Base-by-base conservation (phyloP, 208 protist genomes). In the Tritrichomonas foetus region DNA sequence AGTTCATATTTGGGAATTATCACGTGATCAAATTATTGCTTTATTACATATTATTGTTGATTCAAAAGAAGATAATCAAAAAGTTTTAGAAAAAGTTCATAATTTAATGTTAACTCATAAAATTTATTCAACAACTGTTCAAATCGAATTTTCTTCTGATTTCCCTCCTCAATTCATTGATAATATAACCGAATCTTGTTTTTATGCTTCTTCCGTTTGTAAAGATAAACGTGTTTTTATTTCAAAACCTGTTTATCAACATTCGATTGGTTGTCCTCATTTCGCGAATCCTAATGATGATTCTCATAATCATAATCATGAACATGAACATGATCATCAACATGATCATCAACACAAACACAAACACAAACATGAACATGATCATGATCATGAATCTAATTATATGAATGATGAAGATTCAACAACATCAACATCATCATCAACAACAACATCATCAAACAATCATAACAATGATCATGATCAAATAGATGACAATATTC, bases 1-100 rank as follows among this genome's bases (percentile, higher is more conserved):
- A n/a, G n/a, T 95, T 22, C 95, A 95, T 84, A 25, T 95, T 33
- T 95, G 95, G 95, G 74, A 93, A 33, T 33, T 95, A n/a, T 61
- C 39, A 0, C 33, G 44, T 30, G 30, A 66, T 14, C 66, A 30
- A n/a, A 78, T 93, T n/a, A 41, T 95, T 41, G 93, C 93, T 41
- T 49, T 95, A 13, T 14, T 94, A 14, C 95, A 95, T 69, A 61
- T 95, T 41, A 55, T 80, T 25, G 44, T 95, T 30, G 53, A 89
- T 89, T 89, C 78, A 8, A 57, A 89, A n/a, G 41, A 53, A 20
- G 33, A 49, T 39, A 57, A 57, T 14, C n/a, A 57, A 50, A 53
- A 61, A 20, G 78, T 89, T 39, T 27, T 57, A 49, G 27, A 89
- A 89, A 8, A 57, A 57, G 14, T 47, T 20, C 41, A 53, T n/a